phyloP scores from a whole-genome alignment of 345 rosid species.

The Eucalyptus urophylla region DNA sequence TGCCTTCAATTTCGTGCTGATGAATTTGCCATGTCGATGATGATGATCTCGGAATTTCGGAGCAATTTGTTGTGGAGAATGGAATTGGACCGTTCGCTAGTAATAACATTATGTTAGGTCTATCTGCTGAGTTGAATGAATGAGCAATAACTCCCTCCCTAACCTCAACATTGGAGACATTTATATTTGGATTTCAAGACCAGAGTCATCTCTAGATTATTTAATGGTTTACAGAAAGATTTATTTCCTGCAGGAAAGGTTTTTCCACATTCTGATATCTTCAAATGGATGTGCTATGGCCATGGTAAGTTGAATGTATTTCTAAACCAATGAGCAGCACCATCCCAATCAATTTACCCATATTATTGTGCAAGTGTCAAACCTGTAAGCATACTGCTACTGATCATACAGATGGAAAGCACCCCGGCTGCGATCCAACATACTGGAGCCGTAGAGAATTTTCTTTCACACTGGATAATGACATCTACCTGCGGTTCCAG shows the following conservation, averaged over 20 bases:
- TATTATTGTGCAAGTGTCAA: not conserved
- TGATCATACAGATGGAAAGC: slow-evolving; percentile 60
- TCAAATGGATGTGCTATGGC: slow-evolving; percentile 90
- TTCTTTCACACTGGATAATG: slow-evolving; percentile 74
- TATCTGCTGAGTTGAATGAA: not conserved
- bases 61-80: not conserved
- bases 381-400: not conserved
- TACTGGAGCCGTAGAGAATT: slow-evolving; percentile 75
- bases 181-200: not conserved
- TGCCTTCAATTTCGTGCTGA: not conserved
- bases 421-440: slow-evolving; percentile 74
- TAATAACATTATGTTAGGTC: not conserved
- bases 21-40: not conserved
- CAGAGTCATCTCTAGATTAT: not conserved
- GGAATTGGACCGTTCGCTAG: not conserved
- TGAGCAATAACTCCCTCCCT: not conserved
- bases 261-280: slow-evolving; percentile 68
- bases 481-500: slow-evolving; percentile 63
- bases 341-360: not conserved
- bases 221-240: not conserved
- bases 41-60: not conserved
- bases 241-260: slow-evolving; percentile 48
- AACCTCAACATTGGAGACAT: not conserved
- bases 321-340: not conserved
- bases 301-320: slow-evolving; percentile 37